Conservation (phyloP, 352 stramenopile species). For the Pilasporangium apinafurcum region DNA sequence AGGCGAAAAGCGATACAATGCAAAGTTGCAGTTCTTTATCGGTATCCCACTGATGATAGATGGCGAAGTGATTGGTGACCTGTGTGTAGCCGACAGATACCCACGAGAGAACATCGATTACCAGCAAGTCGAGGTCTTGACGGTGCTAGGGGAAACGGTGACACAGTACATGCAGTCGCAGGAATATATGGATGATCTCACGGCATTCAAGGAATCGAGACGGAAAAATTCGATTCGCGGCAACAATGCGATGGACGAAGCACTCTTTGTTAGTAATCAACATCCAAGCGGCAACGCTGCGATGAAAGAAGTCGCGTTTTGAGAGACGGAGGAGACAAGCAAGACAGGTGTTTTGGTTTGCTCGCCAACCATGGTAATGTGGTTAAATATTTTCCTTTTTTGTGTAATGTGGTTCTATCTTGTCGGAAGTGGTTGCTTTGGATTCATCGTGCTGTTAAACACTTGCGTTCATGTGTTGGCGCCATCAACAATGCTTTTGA, state of each 20-base stretch:
- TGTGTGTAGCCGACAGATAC: conserved; percentile 79
- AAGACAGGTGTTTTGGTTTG: too few relatives aligned
- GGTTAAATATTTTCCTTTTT: conserved; percentile 6
- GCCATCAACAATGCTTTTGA: conserved; percentile 1
- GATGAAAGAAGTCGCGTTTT: conserved; percentile 84
- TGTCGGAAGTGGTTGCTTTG: background rate
- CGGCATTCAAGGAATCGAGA: conserved; percentile 49
- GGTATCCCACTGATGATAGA: conserved; percentile 81
- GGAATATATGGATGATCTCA: conserved; percentile 72
- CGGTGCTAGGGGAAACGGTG: conserved; percentile 81
- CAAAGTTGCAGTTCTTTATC: conserved; percentile 86
- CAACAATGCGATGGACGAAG: background rate
- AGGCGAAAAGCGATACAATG: conserved; percentile 75
- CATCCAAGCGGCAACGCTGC: conserved; percentile 7
- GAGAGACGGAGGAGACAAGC: conserved; percentile 6
- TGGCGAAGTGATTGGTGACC: conserved; percentile 78
- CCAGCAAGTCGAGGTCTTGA: conserved; percentile 80
- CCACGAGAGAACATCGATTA: conserved; percentile 78
- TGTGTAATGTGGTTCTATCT: too few relatives aligned
- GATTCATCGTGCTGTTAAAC: conserved; percentile 5
- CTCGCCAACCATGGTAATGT: background rate
- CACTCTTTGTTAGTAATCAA: too few relatives aligned
- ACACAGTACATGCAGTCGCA: conserved; percentile 86
- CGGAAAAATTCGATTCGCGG: background rate
- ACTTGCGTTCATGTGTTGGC: background rate